These are phyloP conservation scores for Candida pseudocylindracea DNA, from an alignment of 1,139 yeast species.

Conservation along the genomic window DNA sequence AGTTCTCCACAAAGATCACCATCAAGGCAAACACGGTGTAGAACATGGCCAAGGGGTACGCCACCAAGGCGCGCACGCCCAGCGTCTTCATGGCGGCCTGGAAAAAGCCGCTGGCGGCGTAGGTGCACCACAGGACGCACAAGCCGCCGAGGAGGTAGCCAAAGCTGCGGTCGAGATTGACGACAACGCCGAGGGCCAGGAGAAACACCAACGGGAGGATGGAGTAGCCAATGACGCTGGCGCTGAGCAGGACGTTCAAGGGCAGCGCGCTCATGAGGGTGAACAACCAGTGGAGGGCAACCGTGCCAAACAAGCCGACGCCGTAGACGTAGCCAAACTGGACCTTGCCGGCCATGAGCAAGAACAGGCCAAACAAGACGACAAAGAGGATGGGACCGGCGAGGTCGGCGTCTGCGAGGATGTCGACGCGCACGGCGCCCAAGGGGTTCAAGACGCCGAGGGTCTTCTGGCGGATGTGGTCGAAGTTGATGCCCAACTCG, in stretches of 20 bases:
- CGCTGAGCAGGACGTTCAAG: conserved; percentile 54
- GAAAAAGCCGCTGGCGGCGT: conserved; percentile 83
- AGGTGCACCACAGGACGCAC: conserved; percentile 85
- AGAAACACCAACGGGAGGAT: conserved; percentile 71
- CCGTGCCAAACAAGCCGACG: conserved; percentile 79
- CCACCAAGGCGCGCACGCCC: conserved; percentile 76
- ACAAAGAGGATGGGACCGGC: conserved; percentile 94
- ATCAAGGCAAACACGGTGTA: conserved; percentile 88
- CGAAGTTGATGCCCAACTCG: conserved; percentile 84
- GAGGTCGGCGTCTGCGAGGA: conserved; percentile 76
- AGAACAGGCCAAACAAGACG: conserved; percentile 64
- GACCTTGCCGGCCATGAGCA: conserved; percentile 73
- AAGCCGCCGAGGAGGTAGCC: conserved; percentile 55
- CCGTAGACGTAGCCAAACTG: conserved; percentile 97
- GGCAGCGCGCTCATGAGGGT: conserved; percentile 58
- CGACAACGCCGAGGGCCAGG: conserved; percentile 51
- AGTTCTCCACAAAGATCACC: conserved; percentile 63
- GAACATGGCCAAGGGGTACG: conserved; percentile 82
- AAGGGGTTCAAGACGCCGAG: conserved; percentile 70
- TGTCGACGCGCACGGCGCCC: conserved; percentile 37
- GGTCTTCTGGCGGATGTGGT: conserved; percentile 71
- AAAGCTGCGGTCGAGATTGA: conserved; percentile 43
- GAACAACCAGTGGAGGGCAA: conserved; percentile 64
- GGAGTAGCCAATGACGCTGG: conserved; percentile 88
- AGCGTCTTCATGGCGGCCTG: conserved; percentile 67